Evolutionary conservation across 768 basidiomycete genomes (phyloP).

Genomic region (Pleurotus citrinopileatus): DNA sequence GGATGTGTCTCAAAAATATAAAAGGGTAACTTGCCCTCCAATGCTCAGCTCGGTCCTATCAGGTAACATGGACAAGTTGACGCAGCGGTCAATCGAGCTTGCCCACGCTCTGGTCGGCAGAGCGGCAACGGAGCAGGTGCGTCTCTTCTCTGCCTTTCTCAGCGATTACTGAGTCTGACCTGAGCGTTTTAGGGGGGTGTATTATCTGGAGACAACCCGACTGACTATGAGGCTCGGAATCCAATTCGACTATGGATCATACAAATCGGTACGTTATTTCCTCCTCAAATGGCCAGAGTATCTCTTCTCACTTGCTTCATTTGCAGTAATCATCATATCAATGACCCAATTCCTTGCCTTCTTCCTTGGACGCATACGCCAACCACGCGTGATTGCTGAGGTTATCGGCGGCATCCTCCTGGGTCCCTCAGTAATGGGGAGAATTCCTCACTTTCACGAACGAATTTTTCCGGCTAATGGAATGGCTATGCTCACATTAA

Average conservation of each 20-base stretch:
- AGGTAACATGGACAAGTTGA: slow-evolving; percentile 58
- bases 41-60: too few species aligned
- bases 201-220: slow-evolving; percentile 74
- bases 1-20: too few species aligned
- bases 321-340: slow-evolving; percentile 56
- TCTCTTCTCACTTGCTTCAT: neutral
- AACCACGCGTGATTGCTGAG: slow-evolving; percentile 93
- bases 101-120: slow-evolving; percentile 33
- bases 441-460: slow-evolving; percentile 68
- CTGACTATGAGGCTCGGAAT: slow-evolving; percentile 54
- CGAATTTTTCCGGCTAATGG: slow-evolving; percentile 55
- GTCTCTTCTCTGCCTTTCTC: slow-evolving; percentile 9
- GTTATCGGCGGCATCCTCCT: slow-evolving; percentile 88
- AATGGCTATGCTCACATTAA: slow-evolving; percentile 62
- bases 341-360: slow-evolving; percentile 75
- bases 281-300: too few species aligned
- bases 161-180: neutral
- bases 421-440: slow-evolving; percentile 75
- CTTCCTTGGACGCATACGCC: slow-evolving; percentile 64
- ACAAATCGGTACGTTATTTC: slow-evolving; percentile 54
- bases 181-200: slow-evolving; percentile 53
- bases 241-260: slow-evolving; percentile 78
- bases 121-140: slow-evolving; percentile 48
- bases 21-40: too few species aligned
- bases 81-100: slow-evolving; percentile 17